Percentiles rank a stretch among this genome's conserved stretches.
These are phyloP conservation scores for Calonectria ilicicola DNA, from an alignment of 2,329 filamentous ascomycete species.

Conservation along the genomic window DNA sequence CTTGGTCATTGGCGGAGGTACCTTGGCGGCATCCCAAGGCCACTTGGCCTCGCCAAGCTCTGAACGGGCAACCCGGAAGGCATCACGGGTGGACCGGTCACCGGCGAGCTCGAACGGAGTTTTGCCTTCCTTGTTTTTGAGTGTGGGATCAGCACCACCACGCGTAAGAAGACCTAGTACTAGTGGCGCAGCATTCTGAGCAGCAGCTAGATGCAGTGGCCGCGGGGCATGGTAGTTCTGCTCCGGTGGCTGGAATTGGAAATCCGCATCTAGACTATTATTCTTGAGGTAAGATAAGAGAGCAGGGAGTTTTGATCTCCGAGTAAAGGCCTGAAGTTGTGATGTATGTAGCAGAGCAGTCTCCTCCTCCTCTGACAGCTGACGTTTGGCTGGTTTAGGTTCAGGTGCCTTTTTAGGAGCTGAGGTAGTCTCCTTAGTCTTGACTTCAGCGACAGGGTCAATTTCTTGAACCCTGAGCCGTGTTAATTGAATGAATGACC, in stretches of 20 bases:
- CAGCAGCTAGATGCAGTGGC: constrained; percentile 86
- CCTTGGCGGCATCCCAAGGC: constrained; percentile 81
- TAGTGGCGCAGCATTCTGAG: constrained; percentile 82
- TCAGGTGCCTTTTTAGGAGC: constrained; percentile 51
- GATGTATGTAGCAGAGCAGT: constrained; percentile 84
- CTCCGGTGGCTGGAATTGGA: constrained; percentile 79
- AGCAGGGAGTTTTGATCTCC: constrained; percentile 89
- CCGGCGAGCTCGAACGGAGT: constrained; percentile 89
- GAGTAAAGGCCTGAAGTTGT: constrained; percentile 88
- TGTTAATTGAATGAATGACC: constrained; percentile 93
- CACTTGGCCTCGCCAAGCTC: constrained; percentile 83
- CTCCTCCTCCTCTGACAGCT: constrained; percentile 86
- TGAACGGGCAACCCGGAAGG: constrained; percentile 87
- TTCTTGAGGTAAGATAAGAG: constrained; percentile 85
- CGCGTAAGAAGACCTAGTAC: constrained; percentile 82
- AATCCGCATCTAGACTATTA: constrained; percentile 78
- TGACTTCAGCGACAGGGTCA: constrained; percentile 70
- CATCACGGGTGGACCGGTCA: constrained; percentile 86
- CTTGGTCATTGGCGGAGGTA: constrained; percentile 78
- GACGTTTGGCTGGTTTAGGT: constrained; percentile 69
- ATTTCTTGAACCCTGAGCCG: constrained; percentile 87
- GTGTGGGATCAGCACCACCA: constrained; percentile 78
- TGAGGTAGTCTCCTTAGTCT: constrained; percentile 51
- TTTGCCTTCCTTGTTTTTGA: constrained; percentile 80
- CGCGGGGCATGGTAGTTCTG: constrained; percentile 85